Conservation (phyloP, 108 stramenopile genomes). For the Phaeodactylum tricornutum region DNA sequence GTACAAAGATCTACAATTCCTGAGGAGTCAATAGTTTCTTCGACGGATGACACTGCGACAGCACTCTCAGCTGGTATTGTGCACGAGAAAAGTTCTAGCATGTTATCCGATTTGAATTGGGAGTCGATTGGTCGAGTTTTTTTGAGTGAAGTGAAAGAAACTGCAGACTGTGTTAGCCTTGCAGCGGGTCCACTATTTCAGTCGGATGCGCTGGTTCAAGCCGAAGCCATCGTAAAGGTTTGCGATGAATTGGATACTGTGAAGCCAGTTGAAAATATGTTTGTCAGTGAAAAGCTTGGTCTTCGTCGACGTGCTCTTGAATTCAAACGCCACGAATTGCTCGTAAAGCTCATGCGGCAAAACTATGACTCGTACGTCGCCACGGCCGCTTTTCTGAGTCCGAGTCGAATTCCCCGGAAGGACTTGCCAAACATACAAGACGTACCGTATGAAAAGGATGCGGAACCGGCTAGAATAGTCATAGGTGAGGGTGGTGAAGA, state of each 20-base stretch:
- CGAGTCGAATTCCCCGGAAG: conserved; percentile 47
- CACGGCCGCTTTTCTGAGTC: conserved; percentile 65
- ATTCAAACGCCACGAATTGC: conserved; percentile 51
- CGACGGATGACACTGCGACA: no score
- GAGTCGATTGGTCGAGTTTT: not conserved
- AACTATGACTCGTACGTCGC: conserved; percentile 67
- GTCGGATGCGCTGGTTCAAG: conserved; percentile 13
- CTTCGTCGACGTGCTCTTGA: conserved; percentile 40
- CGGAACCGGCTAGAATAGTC: not conserved
- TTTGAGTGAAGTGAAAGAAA: conserved; percentile 22
- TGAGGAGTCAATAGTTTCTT: no score
- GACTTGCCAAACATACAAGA: conserved; percentile 74
- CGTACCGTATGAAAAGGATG: conserved; percentile 24
- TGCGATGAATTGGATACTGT: conserved; percentile 58
- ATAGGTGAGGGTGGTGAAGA: conserved; percentile 8
- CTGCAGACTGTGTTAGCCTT: conserved; percentile 11
- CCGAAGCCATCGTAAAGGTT: conserved; percentile 41
- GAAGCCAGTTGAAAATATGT: not conserved
- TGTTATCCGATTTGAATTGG: conserved; percentile 2
- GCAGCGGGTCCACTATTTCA: conserved; percentile 11
- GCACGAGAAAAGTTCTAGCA: no score
- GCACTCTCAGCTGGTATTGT: no score
- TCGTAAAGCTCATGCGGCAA: conserved; percentile 41
- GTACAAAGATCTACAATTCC: no score
- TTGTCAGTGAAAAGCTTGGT: conserved; percentile 9